Evolutionary conservation across 352 stramenopile genomes (phyloP).

Genomic region (Phytophthora boehmeriae): DNA sequence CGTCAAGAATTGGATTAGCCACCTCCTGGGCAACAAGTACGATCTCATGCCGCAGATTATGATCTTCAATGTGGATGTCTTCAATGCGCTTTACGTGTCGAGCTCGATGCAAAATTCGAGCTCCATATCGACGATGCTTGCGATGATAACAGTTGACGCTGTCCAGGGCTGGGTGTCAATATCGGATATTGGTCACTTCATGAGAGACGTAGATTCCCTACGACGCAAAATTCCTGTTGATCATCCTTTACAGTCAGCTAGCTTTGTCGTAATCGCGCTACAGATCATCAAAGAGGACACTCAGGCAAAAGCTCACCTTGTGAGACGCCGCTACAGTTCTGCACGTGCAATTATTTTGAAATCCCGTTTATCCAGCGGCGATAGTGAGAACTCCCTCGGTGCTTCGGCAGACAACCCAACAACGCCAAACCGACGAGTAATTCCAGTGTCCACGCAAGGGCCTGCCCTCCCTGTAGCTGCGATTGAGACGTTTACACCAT

Average conservation of each 20-base stretch:
- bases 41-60: constrained; percentile 40
- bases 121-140: constrained; percentile 39
- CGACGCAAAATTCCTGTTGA: constrained; percentile 8
- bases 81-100: constrained; percentile 44
- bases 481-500: neutral
- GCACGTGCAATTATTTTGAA: constrained; percentile 5
- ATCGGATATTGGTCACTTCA: constrained; percentile 10
- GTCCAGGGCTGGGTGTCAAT: constrained; percentile 29
- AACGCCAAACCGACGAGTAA: neutral
- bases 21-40: constrained; percentile 8
- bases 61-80: constrained; percentile 56
- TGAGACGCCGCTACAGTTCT: constrained; percentile 3
- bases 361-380: neutral
- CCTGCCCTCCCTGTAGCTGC: neutral
- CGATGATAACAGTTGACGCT: constrained; percentile 34
- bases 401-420: neutral
- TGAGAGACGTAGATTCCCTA: constrained; percentile 1
- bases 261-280: constrained; percentile 15
- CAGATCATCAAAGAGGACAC: constrained; percentile 13
- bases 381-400: neutral
- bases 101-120: constrained; percentile 38
- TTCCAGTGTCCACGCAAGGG: neutral
- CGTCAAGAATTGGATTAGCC: constrained; percentile 36
- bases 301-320: constrained; percentile 3
- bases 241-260: constrained; percentile 1